Conservation (phyloP, 306 rosid species). For the Cicer yamashitae region DNA sequence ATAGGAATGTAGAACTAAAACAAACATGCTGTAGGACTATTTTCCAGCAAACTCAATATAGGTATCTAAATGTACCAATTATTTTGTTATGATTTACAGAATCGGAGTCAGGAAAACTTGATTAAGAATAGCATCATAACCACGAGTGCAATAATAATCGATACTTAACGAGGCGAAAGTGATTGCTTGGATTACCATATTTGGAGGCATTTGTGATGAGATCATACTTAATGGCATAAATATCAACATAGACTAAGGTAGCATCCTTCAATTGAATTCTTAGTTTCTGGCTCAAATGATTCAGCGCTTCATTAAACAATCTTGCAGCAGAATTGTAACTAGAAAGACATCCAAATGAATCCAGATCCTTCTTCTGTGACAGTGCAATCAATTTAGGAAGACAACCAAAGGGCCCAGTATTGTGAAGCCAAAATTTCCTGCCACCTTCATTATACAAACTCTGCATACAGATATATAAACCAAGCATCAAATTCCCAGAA, state of each 20-base stretch:
- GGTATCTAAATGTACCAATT: slow-evolving; percentile 8
- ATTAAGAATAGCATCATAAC: slow-evolving; percentile 10
- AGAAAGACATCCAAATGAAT: slow-evolving; percentile 74
- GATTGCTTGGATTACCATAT: slow-evolving; percentile 59
- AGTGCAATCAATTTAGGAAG: slow-evolving; percentile 79
- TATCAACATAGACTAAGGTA: slow-evolving; percentile 76
- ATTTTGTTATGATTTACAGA: slow-evolving; percentile 11
- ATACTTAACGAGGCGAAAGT: slow-evolving; percentile 31
- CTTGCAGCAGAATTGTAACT: slow-evolving; percentile 72
- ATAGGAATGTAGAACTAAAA: not conserved
- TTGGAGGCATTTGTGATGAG: slow-evolving; percentile 73
- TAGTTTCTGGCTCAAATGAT: slow-evolving; percentile 53
- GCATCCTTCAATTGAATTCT: slow-evolving; percentile 66
- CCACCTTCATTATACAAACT: slow-evolving; percentile 74
- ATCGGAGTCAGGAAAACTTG: slow-evolving; percentile 18
- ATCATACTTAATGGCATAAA: slow-evolving; percentile 73
- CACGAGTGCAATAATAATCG: not conserved
- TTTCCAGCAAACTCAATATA: not conserved
- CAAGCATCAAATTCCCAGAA: slow-evolving; percentile 22
- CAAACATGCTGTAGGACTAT: not conserved
- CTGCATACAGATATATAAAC: slow-evolving; percentile 51
- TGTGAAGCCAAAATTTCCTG: slow-evolving; percentile 95
- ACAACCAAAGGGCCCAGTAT: slow-evolving; percentile 94
- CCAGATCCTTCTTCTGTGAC: slow-evolving; percentile 57
- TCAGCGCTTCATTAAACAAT: slow-evolving; percentile 72